Percentiles rank a stretch among this genome's conserved stretches.
phyloP scores from a whole-genome alignment of 2,329 filamentous ascomycete genomes.

The Penicillium sp. region DNA sequence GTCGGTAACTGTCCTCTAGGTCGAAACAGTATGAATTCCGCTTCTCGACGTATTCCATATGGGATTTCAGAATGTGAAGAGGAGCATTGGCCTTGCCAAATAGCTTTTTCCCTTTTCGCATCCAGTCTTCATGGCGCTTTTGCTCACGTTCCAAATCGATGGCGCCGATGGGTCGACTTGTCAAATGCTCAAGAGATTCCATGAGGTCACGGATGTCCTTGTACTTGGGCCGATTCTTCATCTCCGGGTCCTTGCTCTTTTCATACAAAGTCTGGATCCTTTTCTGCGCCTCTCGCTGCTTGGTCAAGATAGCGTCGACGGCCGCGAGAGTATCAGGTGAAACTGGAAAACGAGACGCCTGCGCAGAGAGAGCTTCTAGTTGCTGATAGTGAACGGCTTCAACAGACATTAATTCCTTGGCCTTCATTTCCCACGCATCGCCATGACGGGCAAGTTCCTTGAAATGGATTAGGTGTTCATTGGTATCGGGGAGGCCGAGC shows the following conservation, averaged over 20 bases:
- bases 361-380: conserved; percentile 82
- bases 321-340: conserved; percentile 73
- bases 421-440: conserved; percentile 87
- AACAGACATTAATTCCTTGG: conserved; percentile 85
- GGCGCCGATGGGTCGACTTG: conserved; percentile 87
- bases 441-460: conserved; percentile 73
- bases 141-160: conserved; percentile 92
- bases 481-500: conserved; percentile 73
- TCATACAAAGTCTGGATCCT: conserved; percentile 81
- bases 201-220: conserved; percentile 86
- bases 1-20: conserved; percentile 78
- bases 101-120: conserved; percentile 94
- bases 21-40: conserved; percentile 92
- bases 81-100: conserved; percentile 98
- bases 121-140: conserved; percentile 97
- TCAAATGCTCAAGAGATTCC: conserved; percentile 80
- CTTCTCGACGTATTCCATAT: conserved; percentile 89
- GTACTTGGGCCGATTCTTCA: conserved; percentile 79
- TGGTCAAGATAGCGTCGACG: conserved; percentile 89
- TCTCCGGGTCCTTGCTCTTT: conserved; percentile 70
- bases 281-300: conserved; percentile 89
- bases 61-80: conserved; percentile 87
- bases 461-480: conserved; percentile 74
- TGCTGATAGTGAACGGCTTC: conserved; percentile 92
- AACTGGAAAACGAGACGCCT: conserved; percentile 77